phyloP scores from a whole-genome alignment of 257 asterid genomes.

The Jasminum sambac region DNA sequence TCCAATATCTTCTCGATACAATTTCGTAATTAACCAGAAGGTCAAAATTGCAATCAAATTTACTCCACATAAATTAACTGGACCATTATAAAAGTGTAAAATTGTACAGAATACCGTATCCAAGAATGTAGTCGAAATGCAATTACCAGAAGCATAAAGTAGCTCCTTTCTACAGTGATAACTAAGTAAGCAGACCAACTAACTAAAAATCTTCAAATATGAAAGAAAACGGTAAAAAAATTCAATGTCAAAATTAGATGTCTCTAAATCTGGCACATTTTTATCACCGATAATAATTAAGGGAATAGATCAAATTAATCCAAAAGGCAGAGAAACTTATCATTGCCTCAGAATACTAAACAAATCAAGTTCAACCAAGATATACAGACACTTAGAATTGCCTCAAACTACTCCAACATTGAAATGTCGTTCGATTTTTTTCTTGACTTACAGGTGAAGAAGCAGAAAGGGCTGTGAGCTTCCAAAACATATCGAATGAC shows the following conservation, averaged over 20 bases:
- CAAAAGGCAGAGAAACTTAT: not conserved
- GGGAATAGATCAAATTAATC: not conserved
- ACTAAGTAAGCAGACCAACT: not conserved
- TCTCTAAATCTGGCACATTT: not conserved
- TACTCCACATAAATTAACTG: not conserved
- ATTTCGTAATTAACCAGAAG: too few species aligned
- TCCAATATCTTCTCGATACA: too few species aligned
- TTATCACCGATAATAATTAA: not conserved
- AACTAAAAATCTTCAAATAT: not conserved
- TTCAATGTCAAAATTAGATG: not conserved
- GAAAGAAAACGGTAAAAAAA: not conserved
- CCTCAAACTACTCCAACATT: too few species aligned
- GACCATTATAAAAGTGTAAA: not conserved
- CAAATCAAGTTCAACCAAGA: too few species aligned
- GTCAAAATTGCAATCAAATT: not conserved
- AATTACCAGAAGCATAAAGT: not conserved
- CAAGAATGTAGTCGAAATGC: not conserved
- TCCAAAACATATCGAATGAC: slow-evolving; percentile 78
- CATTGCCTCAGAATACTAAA: not conserved
- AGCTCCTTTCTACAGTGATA: not conserved
- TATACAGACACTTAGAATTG: too few species aligned
- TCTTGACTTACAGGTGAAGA: slow-evolving; percentile 82
- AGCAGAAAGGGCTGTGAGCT: slow-evolving; percentile 80
- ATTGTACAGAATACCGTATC: not conserved
- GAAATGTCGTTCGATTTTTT: not conserved